phyloP scores from a whole-genome alignment of 176 grass and related monocot species.

The Avena eriantha region DNA sequence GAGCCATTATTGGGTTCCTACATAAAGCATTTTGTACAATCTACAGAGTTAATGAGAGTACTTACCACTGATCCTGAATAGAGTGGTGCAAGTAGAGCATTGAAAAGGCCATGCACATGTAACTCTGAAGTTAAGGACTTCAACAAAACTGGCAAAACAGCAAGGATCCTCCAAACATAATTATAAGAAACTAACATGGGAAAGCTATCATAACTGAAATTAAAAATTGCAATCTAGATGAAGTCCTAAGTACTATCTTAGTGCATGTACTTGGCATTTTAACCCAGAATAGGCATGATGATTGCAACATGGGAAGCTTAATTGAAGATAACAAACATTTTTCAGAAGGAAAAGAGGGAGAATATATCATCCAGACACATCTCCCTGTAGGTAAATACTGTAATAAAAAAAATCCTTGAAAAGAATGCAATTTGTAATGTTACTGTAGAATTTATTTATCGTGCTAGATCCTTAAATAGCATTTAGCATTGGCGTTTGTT shows the following conservation, averaged over 20 bases:
- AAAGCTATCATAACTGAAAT: neutral
- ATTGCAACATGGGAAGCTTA: conserved; percentile 17
- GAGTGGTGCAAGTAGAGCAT: conserved; percentile 88
- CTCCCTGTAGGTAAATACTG: neutral
- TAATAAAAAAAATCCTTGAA: neutral
- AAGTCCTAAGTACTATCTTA: conserved; percentile 16
- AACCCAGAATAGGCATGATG: conserved; percentile 28
- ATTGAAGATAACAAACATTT: conserved; percentile 30
- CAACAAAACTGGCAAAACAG: conserved; percentile 32
- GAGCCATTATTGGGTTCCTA: neutral
- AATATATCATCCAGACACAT: conserved; percentile 11
- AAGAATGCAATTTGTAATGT: neutral
- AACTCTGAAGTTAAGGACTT: conserved; percentile 78
- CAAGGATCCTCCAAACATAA: conserved; percentile 21
- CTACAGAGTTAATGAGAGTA: conserved; percentile 26
- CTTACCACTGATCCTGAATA: conserved; percentile 94
- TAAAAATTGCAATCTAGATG: neutral
- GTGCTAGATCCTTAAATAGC: conserved; percentile 30
- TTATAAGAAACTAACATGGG: neutral
- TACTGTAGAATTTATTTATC: neutral
- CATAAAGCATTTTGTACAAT: conserved; percentile 19
- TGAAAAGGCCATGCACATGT: conserved; percentile 99
- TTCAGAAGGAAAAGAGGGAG: conserved; percentile 8
- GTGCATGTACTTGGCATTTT: neutral
- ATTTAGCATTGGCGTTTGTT: conserved; percentile 3